phyloP scores from a whole-genome alignment of 352 stramenopile genomes.

The Phytopythium delawarense region DNA sequence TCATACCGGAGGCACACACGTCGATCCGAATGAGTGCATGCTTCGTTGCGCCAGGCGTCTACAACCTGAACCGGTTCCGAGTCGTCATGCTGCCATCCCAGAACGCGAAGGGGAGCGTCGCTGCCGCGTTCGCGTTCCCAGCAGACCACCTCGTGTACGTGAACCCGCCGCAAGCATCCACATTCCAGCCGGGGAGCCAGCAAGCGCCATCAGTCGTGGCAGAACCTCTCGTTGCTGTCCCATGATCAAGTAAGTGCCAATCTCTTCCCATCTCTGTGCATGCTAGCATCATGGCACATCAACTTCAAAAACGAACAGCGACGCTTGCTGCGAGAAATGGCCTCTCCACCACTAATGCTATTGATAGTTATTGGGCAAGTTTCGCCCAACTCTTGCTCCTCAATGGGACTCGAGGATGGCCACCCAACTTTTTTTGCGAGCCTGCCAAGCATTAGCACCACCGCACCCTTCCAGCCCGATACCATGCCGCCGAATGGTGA shows the following conservation, averaged over 20 bases:
- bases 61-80: conserved; percentile 81
- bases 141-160: conserved; percentile 79
- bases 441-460: no score
- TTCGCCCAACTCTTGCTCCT: background rate
- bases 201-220: background rate
- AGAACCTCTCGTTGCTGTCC: conserved; percentile 1
- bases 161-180: conserved; percentile 14
- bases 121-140: conserved; percentile 57
- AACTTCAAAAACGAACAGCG: no score
- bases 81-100: conserved; percentile 38
- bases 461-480: background rate
- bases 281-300: no score
- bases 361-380: background rate
- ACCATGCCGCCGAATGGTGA: background rate
- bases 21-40: conserved; percentile 66
- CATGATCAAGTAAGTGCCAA: background rate
- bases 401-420: background rate
- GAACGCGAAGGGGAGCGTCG: background rate
- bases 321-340: no score
- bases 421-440: background rate
- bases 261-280: background rate
- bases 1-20: conserved; percentile 37
- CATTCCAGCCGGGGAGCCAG: background rate
- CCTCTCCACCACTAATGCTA: background rate
- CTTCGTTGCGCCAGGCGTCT: conserved; percentile 69